phyloP scores from a whole-genome alignment of 164 flowering plant genomes.

The Amborella trichopoda region DNA sequence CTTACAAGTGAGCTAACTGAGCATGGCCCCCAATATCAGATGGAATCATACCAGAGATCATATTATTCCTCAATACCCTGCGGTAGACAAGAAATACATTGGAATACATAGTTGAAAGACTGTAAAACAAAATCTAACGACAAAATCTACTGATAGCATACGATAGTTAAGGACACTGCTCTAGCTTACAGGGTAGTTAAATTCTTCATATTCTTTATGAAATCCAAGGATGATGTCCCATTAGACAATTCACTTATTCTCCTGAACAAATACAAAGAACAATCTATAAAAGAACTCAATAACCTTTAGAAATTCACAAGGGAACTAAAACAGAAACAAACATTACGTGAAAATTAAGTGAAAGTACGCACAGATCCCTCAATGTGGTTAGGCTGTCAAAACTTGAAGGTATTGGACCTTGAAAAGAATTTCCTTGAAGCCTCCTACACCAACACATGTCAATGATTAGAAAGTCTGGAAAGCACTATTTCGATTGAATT shows the following conservation, averaged over 20 bases:
- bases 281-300: constrained; percentile 4
- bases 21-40: constrained; percentile 14
- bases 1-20: constrained; percentile 22
- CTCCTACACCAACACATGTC: no score
- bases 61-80: constrained; percentile 19
- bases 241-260: constrained; percentile 58
- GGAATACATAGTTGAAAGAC: neutral
- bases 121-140: neutral
- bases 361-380: constrained; percentile 45
- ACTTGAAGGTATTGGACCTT: constrained; percentile 61
- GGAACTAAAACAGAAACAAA: neutral
- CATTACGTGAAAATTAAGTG: neutral
- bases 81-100: neutral
- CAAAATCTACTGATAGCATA: neutral
- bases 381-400: constrained; percentile 46
- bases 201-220: constrained; percentile 22
- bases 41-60: constrained; percentile 25
- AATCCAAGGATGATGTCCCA: constrained; percentile 45
- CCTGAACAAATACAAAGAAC: constrained; percentile 21
- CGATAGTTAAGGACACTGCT: neutral
- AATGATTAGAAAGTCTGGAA: no score
- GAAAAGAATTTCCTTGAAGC: constrained; percentile 62
- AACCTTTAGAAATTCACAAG: no score
- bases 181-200: constrained; percentile 23
- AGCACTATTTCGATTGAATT: no score